Conservation (phyloP, 2,329 filamentous ascomycete species). For the Byssothecium circinans region DNA sequence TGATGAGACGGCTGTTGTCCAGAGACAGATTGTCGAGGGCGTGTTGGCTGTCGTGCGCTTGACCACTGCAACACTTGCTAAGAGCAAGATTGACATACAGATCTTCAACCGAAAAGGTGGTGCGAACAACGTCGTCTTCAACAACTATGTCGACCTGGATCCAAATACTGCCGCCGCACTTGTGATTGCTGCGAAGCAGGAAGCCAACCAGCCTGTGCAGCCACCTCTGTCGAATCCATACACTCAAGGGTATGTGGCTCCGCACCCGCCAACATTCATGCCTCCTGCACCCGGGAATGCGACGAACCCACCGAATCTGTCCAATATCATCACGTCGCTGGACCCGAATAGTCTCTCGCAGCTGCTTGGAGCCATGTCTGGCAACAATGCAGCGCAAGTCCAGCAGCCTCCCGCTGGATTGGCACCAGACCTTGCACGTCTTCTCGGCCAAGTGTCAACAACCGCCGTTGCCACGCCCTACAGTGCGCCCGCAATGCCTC, state of each 20-base stretch:
- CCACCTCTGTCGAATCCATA: conserved; percentile 26
- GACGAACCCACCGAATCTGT: conserved; percentile 53
- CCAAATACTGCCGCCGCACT: conserved; percentile 78
- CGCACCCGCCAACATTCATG: conserved; percentile 28
- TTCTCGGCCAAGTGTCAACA: conserved; percentile 39
- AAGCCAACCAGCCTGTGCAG: conserved; percentile 37
- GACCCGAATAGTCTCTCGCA: conserved; percentile 72
- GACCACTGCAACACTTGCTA: conserved; percentile 67
- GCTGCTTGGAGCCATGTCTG: conserved; percentile 62
- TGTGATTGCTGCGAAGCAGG: conserved; percentile 69
- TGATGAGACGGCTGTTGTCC: conserved; percentile 75
- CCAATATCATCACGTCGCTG: conserved; percentile 66
- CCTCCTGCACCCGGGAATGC: conserved; percentile 23
- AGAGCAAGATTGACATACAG: conserved; percentile 76
- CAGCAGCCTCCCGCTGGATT: conserved; percentile 43
- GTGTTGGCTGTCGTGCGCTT: conserved; percentile 83
- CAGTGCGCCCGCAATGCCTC: conserved; percentile 21
- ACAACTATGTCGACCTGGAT: conserved; percentile 84
- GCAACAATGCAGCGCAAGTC: conserved; percentile 39
- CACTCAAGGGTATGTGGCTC: conserved; percentile 4
- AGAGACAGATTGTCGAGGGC: conserved; percentile 83
- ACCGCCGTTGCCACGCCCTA: conserved; percentile 30
- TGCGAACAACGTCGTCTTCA: conserved; percentile 75
- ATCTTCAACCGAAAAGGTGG: conserved; percentile 81
- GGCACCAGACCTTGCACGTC: conserved; percentile 42